A percentile compares a stretch with the other conserved stretches of the same genome.
Evolutionary conservation across 768 basidiomycete species (phyloP).

Genomic region (Myochromella boudieri): DNA sequence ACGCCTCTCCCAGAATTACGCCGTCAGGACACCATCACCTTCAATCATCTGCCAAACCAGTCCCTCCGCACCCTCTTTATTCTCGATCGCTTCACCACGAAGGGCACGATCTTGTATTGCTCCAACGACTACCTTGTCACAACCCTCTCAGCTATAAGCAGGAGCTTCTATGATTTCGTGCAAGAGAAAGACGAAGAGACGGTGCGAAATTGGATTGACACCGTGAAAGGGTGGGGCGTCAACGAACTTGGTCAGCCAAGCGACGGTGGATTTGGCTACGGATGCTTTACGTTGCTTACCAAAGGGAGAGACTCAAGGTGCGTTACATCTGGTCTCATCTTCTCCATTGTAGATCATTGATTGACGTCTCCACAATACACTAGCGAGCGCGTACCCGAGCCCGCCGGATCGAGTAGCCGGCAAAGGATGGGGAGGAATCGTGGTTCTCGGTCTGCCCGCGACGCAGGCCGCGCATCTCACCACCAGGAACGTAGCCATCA

Average conservation of each 20-base stretch:
- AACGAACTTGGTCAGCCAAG: constrained; percentile 83
- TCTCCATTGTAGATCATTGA: background rate
- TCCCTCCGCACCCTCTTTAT: constrained; percentile 80
- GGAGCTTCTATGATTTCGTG: constrained; percentile 79
- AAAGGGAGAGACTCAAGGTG: constrained; percentile 67
- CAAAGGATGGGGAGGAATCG: constrained; percentile 14
- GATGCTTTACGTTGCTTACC: constrained; percentile 57
- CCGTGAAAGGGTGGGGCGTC: constrained; percentile 81
- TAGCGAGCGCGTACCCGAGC: constrained; percentile 35
- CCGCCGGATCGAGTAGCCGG: constrained; percentile 16
- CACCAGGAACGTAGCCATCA: constrained; percentile 12
- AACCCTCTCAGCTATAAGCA: constrained; percentile 56
- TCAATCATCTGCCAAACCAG: constrained; percentile 65
- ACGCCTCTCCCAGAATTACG: constrained; percentile 19
- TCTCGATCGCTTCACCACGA: constrained; percentile 70
- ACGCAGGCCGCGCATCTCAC: constrained; percentile 13
- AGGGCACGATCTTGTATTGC: constrained; percentile 68
- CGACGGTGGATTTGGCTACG: constrained; percentile 84
- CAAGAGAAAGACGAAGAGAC: constrained; percentile 57
- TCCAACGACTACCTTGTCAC: constrained; percentile 70
- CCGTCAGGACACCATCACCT: constrained; percentile 39
- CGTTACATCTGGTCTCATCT: constrained; percentile 13
- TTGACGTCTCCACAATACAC: background rate
- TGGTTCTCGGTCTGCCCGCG: constrained; percentile 12
- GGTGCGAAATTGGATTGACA: constrained; percentile 73